Evolutionary conservation across 371 early-diverging fungal genomes (phyloP), one percentile per base, ranked within the genome.

Genomic region (Cokeromyces recurvatus): DNA sequence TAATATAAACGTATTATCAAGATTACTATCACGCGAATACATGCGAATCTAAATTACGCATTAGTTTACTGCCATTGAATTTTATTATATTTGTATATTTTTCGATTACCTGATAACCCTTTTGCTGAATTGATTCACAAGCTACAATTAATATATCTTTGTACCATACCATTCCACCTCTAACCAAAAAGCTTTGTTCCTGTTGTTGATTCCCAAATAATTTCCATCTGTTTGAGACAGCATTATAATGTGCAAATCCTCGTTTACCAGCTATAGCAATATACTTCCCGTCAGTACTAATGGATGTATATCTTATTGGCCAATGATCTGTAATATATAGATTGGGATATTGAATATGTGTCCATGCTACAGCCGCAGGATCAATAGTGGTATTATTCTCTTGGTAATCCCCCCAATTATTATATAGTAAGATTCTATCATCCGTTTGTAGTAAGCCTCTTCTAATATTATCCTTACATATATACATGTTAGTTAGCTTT

Each of bases 141-240:
- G 79, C 78, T 16, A 71, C 84, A 41, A 93, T 78, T 20, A 93
- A 49, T 15, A 86, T 68, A 43, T 82, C 70, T 36, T 79, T 84
- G 56, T 74, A 86, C 94, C 94, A 94, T 2, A 79, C 77, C 38
- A 91, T 63, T 5, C 91, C 90, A 15, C 90, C 90, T 16, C 77
- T 75, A 14, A 71, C 82, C 10, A 70, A 25, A 55, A 94, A 89
- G 14, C 80, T 78, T 56, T 89, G 83, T 57, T 93, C 94, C 55
- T 89, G 89, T 37, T 86, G 83, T 58, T 87, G 86, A 53, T 87
- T 88, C 0, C 91, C 89, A 77, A 90, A 91, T 25, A 89, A 51
- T 51, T 89, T 91, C 93, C 93, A 92, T 32, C 87, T 74, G 42
- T 82, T 80, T 0, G 88, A 82, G 19, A 68, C 64, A 7, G 78